Percentiles rank a stretch among this genome's conserved stretches.
Conservation (phyloP, 1,284 basidiomycete genomes). For the Marasmius oreades region DNA sequence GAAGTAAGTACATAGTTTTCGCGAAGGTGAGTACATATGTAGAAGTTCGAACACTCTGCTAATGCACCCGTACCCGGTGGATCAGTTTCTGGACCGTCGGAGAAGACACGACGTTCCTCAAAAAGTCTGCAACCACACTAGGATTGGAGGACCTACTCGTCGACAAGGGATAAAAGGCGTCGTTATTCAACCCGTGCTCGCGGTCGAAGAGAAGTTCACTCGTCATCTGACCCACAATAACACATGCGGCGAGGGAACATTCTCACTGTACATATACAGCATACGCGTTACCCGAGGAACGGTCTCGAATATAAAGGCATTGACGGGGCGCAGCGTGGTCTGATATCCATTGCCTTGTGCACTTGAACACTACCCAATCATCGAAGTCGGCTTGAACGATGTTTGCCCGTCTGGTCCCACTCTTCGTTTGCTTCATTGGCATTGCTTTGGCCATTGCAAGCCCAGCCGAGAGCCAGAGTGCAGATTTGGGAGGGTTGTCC, state of each 20-base stretch:
- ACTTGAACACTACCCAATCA: neutral
- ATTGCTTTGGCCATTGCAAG: slow-evolving; percentile 21
- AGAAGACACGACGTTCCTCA: no score
- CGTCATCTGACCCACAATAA: neutral
- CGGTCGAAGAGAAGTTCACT: neutral
- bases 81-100: no score
- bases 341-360: neutral
- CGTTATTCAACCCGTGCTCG: no score
- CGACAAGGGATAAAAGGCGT: no score
- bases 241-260: neutral
- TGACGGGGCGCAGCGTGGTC: neutral
- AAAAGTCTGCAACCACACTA: no score
- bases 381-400: slow-evolving; percentile 1
- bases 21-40: no score
- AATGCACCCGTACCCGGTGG: no score
- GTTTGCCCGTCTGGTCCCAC: slow-evolving; percentile 15
- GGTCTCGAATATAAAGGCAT: neutral
- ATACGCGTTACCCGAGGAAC: neutral
- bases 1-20: no score
- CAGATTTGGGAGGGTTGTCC: slow-evolving; percentile 18
- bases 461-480: slow-evolving; percentile 9
- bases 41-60: no score
- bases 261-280: neutral
- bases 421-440: slow-evolving; percentile 20
- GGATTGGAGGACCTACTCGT: no score